Percentiles rank a stretch among this genome's conserved stretches.
Conservation (phyloP, 805 yeast genomes). For the Naumovozyma dairenensis region DNA sequence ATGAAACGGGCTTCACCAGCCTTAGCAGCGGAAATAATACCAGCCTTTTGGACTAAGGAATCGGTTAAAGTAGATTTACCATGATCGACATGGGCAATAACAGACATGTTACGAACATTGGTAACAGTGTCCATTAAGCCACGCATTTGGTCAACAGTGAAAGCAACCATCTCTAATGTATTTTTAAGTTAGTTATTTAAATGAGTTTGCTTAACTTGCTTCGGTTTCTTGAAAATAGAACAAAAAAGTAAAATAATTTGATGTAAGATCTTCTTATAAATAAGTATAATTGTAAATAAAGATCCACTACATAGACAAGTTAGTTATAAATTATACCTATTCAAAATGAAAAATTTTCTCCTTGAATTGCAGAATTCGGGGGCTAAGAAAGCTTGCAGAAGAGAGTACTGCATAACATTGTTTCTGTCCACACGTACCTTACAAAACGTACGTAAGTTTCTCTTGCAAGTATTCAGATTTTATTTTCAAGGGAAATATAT, state of each 20-base stretch:
- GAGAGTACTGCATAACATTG: too few species aligned
- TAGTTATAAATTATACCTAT: background rate
- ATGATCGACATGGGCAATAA: constrained; percentile 99
- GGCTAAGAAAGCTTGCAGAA: background rate
- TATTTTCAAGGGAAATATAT: too few species aligned
- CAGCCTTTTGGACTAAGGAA: constrained; percentile 97
- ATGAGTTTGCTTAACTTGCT: too few species aligned
- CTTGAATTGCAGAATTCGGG: background rate
- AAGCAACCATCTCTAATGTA: constrained; percentile 30
- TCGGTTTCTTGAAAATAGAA: constrained; percentile 1
- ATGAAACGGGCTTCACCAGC: constrained; percentile 99
- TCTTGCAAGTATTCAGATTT: too few species aligned
- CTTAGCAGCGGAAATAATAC: constrained; percentile 98
- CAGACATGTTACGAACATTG: constrained; percentile 99
- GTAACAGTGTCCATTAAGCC: constrained; percentile 98
- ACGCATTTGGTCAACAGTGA: constrained; percentile 88
- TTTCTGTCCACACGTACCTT: too few species aligned
- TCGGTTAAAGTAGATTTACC: constrained; percentile 99
- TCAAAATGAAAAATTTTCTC: background rate
- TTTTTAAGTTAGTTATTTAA: constrained; percentile 2
- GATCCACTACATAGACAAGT: background rate
- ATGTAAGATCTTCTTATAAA: too few species aligned
- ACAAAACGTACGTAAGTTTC: too few species aligned
- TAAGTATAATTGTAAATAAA: background rate
- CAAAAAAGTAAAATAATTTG: background rate